These are phyloP conservation scores for Aureobasidium leucospermi DNA, from an alignment of 2,329 filamentous ascomycete genomes.

Conservation along the genomic window DNA sequence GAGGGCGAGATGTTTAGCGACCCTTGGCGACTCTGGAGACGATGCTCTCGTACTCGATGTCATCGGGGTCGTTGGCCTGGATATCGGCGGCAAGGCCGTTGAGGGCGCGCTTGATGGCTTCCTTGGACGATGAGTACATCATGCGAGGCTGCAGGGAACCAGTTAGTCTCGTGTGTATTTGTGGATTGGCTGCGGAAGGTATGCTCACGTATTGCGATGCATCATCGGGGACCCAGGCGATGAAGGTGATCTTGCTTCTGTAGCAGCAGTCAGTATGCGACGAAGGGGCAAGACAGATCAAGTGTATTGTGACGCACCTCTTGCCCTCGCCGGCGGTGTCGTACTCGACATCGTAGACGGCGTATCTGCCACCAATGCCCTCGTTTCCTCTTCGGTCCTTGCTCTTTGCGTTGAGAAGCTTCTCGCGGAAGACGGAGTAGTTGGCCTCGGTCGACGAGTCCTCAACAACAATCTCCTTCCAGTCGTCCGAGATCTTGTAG, in stretches of 20 bases:
- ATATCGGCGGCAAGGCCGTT: constrained; percentile 69
- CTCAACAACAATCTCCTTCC: constrained; percentile 75
- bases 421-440: constrained; percentile 68
- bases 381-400: constrained; percentile 58
- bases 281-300: neutral
- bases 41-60: constrained; percentile 70
- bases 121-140: constrained; percentile 85
- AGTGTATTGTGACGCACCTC: constrained; percentile 30
- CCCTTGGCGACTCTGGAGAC: constrained; percentile 47
- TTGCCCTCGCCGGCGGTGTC: constrained; percentile 64
- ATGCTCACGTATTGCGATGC: constrained; percentile 64
- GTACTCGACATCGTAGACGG: constrained; percentile 80
- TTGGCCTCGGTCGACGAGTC: constrained; percentile 59
- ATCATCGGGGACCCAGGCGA: constrained; percentile 76
- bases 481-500: constrained; percentile 79
- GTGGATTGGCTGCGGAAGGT: neutral
- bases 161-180: neutral
- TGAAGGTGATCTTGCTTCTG: constrained; percentile 68
- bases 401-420: constrained; percentile 64
- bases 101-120: constrained; percentile 72
- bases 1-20: constrained; percentile 22
- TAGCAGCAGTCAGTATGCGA: neutral
- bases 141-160: constrained; percentile 57
- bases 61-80: constrained; percentile 76
- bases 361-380: constrained; percentile 65